Evolutionary conservation across 768 basidiomycete genomes (phyloP).

Genomic region (Pleurotus djamor): DNA sequence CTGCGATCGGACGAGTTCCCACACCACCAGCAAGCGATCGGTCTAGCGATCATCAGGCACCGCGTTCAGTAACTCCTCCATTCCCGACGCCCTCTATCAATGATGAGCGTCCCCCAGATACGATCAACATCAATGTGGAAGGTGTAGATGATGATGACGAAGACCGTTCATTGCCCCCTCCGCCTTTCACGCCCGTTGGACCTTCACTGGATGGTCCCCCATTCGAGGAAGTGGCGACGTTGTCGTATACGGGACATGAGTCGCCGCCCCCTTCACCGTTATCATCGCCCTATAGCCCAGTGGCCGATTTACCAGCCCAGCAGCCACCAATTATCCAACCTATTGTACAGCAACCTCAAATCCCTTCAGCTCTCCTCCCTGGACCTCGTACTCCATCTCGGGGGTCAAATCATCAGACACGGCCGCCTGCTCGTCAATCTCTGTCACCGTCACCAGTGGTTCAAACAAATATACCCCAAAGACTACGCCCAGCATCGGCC

Average conservation of each 20-base stretch:
- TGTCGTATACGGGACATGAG: conserved; percentile 19
- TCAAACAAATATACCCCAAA: conserved; percentile 2
- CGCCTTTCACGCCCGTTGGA: conserved; percentile 33
- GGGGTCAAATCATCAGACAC: conserved; percentile 6
- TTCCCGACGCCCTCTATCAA: background rate
- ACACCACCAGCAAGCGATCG: background rate
- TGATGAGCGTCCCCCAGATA: background rate
- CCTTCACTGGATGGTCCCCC: conserved; percentile 35
- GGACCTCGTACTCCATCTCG: background rate
- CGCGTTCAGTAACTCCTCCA: background rate
- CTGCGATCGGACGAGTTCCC: background rate
- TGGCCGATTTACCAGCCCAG: background rate
- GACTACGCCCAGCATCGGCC: conserved; percentile 9
- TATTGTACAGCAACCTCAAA: conserved; percentile 8
- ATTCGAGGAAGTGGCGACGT: conserved; percentile 24
- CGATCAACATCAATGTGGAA: conserved; percentile 8
- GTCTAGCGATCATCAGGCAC: background rate
- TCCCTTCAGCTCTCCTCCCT: background rate
- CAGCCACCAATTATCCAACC: conserved; percentile 3
- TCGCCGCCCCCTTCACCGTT: conserved; percentile 18
- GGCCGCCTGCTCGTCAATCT: conserved; percentile 14
- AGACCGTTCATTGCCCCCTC: conserved; percentile 28
- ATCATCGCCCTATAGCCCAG: conserved; percentile 12
- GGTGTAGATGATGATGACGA: conserved; percentile 15
- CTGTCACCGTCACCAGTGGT: conserved; percentile 12